Evolutionary conservation across 768 basidiomycete species (phyloP).

Genomic region (Coprinopsis strossmayeri): DNA sequence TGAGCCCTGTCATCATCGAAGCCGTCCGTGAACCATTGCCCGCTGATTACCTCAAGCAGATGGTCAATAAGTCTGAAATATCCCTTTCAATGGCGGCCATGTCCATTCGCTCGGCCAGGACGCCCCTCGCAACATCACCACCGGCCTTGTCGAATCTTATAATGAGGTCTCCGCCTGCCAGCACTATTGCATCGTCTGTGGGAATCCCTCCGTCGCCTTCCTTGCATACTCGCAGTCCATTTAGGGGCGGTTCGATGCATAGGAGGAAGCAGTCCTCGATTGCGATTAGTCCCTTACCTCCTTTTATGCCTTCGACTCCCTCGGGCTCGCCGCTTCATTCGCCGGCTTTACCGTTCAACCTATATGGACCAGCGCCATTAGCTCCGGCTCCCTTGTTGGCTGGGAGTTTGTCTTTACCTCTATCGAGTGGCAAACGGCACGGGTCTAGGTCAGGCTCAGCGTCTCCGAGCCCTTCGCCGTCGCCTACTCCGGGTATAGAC

Average conservation of each 20-base stretch:
- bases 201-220: no score
- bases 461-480: neutral
- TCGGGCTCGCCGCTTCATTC: neutral
- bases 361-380: neutral
- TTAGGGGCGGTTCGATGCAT: neutral
- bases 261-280: constrained; percentile 7
- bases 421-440: neutral
- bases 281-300: neutral
- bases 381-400: neutral
- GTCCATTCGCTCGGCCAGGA: neutral
- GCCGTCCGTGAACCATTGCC: constrained; percentile 9
- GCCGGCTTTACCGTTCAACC: constrained; percentile 2
- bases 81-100: constrained; percentile 6
- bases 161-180: neutral
- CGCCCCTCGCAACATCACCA: neutral
- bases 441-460: no score
- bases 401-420: neutral
- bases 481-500: neutral
- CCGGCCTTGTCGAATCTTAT: neutral
- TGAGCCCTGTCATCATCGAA: constrained; percentile 6
- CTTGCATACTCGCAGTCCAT: neutral
- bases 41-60: constrained; percentile 2
- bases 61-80: constrained; percentile 1
- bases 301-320: neutral
- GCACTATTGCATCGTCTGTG: neutral